These are phyloP conservation scores for Termitomyces sp. DNA, from an alignment of 768 basidiomycete species.

Conservation along the genomic window DNA sequence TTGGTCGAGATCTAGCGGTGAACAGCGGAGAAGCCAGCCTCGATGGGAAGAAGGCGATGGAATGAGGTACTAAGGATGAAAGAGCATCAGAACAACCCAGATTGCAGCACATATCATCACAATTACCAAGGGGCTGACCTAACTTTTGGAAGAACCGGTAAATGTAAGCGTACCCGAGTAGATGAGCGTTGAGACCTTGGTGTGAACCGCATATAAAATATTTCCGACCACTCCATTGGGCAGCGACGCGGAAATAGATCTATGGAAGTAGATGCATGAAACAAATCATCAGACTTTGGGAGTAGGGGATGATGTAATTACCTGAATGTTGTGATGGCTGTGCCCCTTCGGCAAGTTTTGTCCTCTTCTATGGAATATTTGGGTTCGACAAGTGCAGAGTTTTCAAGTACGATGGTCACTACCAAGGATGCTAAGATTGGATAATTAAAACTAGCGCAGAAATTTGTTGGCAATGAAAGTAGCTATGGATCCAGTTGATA, in stretches of 20 bases:
- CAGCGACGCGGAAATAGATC: background rate
- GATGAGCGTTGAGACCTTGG: background rate
- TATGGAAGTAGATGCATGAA: background rate
- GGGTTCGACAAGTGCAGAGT: background rate
- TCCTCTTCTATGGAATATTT: too few species aligned
- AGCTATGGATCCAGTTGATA: too few species aligned
- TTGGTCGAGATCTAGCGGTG: conserved; percentile 34
- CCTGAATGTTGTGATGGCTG: background rate
- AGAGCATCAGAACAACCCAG: conserved; percentile 16
- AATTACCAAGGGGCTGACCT: background rate
- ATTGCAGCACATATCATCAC: background rate
- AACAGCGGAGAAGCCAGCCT: background rate
- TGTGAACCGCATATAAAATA: background rate
- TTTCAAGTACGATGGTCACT: background rate
- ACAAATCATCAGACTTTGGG: background rate
- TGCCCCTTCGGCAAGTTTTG: too few species aligned
- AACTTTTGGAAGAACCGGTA: background rate
- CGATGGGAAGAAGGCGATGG: background rate
- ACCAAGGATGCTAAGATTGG: background rate
- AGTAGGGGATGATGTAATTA: background rate
- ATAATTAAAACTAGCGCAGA: background rate
- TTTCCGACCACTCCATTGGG: background rate
- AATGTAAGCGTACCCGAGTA: background rate
- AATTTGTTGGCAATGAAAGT: too few species aligned
- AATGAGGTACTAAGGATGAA: conserved; percentile 18